Percentiles rank a stretch among this genome's conserved stretches.
phyloP scores from a whole-genome alignment of 2,329 filamentous ascomycete species.

The Lachnum nothofagi region DNA sequence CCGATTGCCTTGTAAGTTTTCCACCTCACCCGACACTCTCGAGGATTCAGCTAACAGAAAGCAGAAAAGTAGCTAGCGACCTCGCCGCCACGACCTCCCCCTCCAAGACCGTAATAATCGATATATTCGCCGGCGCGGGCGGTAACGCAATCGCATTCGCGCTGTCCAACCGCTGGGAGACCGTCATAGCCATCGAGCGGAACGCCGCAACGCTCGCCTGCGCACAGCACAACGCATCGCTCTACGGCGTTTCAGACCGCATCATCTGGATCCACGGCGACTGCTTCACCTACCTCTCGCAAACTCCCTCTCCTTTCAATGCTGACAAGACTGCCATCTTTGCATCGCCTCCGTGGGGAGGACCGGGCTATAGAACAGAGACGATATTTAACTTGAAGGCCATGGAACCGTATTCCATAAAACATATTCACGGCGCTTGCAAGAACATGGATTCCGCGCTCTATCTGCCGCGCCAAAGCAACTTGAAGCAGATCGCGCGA shows the following conservation, averaged over 20 bases:
- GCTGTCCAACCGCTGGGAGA: constrained; percentile 69
- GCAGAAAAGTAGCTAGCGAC: constrained; percentile 69
- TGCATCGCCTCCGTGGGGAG: constrained; percentile 70
- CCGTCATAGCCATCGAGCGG: constrained; percentile 83
- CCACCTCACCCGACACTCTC: not conserved
- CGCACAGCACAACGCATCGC: constrained; percentile 82
- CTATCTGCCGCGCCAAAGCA: constrained; percentile 80
- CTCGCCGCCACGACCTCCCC: constrained; percentile 44
- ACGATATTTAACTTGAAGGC: constrained; percentile 74
- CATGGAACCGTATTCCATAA: constrained; percentile 83
- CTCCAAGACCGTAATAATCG: constrained; percentile 53
- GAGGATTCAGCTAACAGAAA: constrained; percentile 4
- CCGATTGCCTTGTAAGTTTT: constrained; percentile 70
- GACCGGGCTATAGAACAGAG: constrained; percentile 57
- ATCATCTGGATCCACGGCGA: constrained; percentile 87
- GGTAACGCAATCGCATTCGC: constrained; percentile 96
- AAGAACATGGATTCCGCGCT: constrained; percentile 59
- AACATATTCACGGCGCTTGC: constrained; percentile 58
- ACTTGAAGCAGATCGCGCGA: constrained; percentile 70
- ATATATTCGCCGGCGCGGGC: constrained; percentile 86
- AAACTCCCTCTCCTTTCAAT: constrained; percentile 21
- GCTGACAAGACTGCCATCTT: constrained; percentile 49
- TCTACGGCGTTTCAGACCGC: constrained; percentile 73
- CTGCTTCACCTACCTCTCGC: constrained; percentile 54
- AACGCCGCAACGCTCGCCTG: constrained; percentile 76